Evolutionary conservation across 768 basidiomycete genomes (phyloP).

Genomic region (Phylloporus arenicola): DNA sequence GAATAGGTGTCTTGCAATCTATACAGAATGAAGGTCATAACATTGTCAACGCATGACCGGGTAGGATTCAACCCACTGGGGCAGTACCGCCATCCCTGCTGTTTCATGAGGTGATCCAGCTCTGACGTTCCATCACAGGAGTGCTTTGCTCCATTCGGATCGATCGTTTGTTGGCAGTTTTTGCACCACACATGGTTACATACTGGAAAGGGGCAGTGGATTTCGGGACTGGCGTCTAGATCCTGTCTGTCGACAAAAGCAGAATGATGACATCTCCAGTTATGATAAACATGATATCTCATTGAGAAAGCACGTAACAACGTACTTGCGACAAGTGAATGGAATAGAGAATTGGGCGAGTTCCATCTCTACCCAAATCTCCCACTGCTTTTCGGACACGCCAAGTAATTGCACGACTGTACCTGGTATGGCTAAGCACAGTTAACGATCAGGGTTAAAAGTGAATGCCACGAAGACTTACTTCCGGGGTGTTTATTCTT

Average conservation of each 20-base stretch:
- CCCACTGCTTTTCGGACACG: constrained; percentile 40
- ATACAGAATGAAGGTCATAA: background rate
- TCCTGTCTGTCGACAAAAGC: constrained; percentile 50
- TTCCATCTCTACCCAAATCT: constrained; percentile 43
- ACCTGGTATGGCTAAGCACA: constrained; percentile 34
- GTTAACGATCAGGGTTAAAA: background rate
- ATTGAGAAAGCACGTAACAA: background rate
- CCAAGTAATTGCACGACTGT: constrained; percentile 38
- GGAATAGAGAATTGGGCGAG: constrained; percentile 38
- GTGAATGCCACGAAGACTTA: constrained; percentile 2
- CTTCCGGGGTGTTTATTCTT: constrained; percentile 28
- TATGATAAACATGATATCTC: background rate
- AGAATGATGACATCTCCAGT: constrained; percentile 43
- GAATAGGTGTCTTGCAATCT: constrained; percentile 47
- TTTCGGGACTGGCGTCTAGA: constrained; percentile 34
- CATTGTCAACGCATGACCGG: background rate
- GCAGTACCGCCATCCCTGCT: constrained; percentile 58
- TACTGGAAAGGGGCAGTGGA: constrained; percentile 44
- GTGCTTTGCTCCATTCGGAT: constrained; percentile 36
- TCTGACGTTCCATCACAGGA: constrained; percentile 57
- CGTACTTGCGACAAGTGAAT: constrained; percentile 47
- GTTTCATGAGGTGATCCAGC: constrained; percentile 44
- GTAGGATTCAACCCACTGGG: constrained; percentile 38
- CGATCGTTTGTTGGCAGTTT: constrained; percentile 43
- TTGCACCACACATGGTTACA: constrained; percentile 59